Conservation (phyloP, 257 asterid species). For the Nicotiana obtusifolia region DNA sequence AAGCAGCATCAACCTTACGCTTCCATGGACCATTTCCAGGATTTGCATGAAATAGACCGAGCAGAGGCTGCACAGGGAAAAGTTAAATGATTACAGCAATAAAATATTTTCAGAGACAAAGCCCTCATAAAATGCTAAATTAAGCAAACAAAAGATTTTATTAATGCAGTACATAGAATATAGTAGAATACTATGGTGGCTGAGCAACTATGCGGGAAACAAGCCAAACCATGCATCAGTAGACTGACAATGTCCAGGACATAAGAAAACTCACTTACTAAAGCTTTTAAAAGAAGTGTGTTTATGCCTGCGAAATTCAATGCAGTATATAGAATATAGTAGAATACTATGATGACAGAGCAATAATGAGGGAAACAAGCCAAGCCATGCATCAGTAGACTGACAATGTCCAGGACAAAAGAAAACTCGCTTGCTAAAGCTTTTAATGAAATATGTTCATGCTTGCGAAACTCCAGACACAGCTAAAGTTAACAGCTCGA, state of each 20-base stretch:
- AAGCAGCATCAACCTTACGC: slow-evolving; percentile 85
- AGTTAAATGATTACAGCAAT: background rate
- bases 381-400: background rate
- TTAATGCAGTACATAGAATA: background rate
- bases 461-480: background rate
- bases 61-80: slow-evolving; percentile 66
- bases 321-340: no score
- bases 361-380: background rate
- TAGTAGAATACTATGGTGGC: background rate
- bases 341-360: background rate
- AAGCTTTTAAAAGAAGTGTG: background rate
- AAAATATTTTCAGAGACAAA: background rate
- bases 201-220: background rate
- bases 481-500: background rate
- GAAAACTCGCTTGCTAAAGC: background rate
- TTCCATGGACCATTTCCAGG: slow-evolving; percentile 80
- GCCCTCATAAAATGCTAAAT: background rate
- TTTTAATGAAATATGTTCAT: background rate
- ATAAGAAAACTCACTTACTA: background rate
- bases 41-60: slow-evolving; percentile 64
- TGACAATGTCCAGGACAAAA: background rate
- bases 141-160: background rate
- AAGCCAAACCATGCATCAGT: background rate
- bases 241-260: background rate
- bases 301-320: background rate